Percentiles rank a stretch among this genome's conserved stretches.
Conservation (phyloP, 495 filamentous ascomycete species). For the Emericellopsis terricola region DNA sequence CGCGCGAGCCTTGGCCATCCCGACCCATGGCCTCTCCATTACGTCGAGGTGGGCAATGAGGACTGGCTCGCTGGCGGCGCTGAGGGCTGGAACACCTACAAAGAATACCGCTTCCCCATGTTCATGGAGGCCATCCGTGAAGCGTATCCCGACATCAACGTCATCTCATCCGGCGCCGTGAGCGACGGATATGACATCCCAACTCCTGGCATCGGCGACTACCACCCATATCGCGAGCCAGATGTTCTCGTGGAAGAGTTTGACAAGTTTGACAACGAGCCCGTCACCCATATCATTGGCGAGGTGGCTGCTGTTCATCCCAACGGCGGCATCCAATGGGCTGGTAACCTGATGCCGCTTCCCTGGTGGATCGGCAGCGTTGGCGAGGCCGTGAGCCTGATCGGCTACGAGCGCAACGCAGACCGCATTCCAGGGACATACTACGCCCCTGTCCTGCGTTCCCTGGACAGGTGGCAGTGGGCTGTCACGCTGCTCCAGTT, state of each 20-base stretch:
- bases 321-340: constrained; percentile 28
- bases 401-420: constrained; percentile 49
- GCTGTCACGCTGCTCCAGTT: constrained; percentile 28
- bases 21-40: constrained; percentile 37
- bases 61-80: constrained; percentile 26
- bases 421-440: constrained; percentile 27
- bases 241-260: constrained; percentile 15
- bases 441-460: constrained; percentile 21
- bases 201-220: constrained; percentile 23
- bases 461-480: constrained; percentile 26
- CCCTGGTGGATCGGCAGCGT: constrained; percentile 41
- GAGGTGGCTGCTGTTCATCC: constrained; percentile 41
- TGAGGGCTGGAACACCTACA: constrained; percentile 13
- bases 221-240: constrained; percentile 18
- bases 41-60: constrained; percentile 51
- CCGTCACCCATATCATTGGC: constrained; percentile 19
- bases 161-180: constrained; percentile 32
- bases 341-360: constrained; percentile 14
- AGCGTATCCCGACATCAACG: constrained; percentile 41
- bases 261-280: constrained; percentile 29
- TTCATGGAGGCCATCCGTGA: constrained; percentile 38
- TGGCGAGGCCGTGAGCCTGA: constrained; percentile 46
- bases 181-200: constrained; percentile 21
- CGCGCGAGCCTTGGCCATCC: constrained; percentile 38
- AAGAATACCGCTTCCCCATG: constrained; percentile 33